Evolutionary conservation across 495 filamentous ascomycete genomes (phyloP).

Genomic region (Penicillium steckii): DNA sequence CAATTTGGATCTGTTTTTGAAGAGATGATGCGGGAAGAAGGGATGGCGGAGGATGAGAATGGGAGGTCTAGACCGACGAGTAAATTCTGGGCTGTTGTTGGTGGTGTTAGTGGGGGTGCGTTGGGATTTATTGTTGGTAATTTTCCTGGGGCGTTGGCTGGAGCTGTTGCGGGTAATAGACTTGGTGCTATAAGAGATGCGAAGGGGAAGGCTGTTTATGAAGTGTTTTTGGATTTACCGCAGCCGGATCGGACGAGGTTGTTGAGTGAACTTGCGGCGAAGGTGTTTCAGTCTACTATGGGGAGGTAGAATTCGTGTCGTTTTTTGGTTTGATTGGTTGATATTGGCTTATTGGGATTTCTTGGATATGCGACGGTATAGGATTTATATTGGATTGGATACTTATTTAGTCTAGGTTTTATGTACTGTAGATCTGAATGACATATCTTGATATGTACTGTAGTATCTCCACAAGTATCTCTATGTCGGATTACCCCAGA

Average conservation of each 20-base stretch:
- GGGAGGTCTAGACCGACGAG: constrained; percentile 52
- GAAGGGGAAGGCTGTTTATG: constrained; percentile 92
- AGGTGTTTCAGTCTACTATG: constrained; percentile 57
- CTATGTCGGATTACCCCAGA: no score
- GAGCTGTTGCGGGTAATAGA: constrained; percentile 88
- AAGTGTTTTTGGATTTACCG: constrained; percentile 81
- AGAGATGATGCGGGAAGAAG: constrained; percentile 96
- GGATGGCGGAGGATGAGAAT: constrained; percentile 63
- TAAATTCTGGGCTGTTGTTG: constrained; percentile 83
- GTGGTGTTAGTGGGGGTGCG: constrained; percentile 82
- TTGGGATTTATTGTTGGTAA: constrained; percentile 95
- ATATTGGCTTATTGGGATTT: no score
- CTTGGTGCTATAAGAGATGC: constrained; percentile 85
- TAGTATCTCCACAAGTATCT: no score
- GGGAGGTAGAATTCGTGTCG: constrained; percentile 19
- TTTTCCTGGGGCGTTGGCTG: constrained; percentile 82
- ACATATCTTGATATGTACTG: no score
- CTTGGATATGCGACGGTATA: no score
- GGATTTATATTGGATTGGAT: no score
- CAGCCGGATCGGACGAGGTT: constrained; percentile 75
- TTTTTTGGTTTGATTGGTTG: neutral
- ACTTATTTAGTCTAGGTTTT: no score
- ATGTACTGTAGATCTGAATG: no score
- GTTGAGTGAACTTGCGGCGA: constrained; percentile 70
- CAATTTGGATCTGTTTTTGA: constrained; percentile 94